Evolutionary conservation across 768 basidiomycete species (phyloP), one percentile per base, ranked within the genome.

Genomic region (Macrocybe gigantea): DNA sequence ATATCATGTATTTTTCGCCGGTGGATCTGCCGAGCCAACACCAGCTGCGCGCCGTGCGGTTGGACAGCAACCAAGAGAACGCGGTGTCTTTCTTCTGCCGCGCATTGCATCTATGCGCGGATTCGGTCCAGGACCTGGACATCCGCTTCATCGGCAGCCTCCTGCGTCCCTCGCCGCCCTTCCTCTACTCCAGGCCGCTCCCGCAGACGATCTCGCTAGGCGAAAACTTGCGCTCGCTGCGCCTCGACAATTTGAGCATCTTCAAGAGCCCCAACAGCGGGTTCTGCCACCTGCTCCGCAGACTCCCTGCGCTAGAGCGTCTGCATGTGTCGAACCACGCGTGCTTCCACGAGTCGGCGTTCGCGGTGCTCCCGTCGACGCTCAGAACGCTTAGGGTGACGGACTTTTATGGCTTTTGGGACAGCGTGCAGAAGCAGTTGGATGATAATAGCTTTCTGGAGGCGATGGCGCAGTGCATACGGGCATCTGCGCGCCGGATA

Each of bases 131-230:
- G 33, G 47, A 56, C 6, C 50, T 63, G 29, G 61, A 64, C 44
- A 48, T 63, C 22, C 57, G 60, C 29, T 64, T 62, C 54, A 60
- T 63, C 31, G 63, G 63, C 14, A 60, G 61, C 14, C 51, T 64
- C 33, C 55, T 58, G 41, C 55, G 56, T 15, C 60, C 45, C 32
- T 53, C 57, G 4, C 63, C 63, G 10, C 47, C 43, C 12, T 62
- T 63, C 44, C 47, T 41, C 7, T 7, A 32, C 5, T 47, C 36
- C 14, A 53, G 37, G 22, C 15, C 49, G 12, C 33, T 42, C 5
- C 22, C 37, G 32, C 30, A 48, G 6, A 33, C 46, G 13, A 34
- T 51, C 11, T 33, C 45, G 8, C 48, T 37, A 36, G 52, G 34
- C 37, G 49, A 49, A 4, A 54, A 33, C 47, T 47, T 64, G n/a